Evolutionary conservation across 192 early-diverging fungal species (phyloP).

Genomic region (Obelidium mucronatum): DNA sequence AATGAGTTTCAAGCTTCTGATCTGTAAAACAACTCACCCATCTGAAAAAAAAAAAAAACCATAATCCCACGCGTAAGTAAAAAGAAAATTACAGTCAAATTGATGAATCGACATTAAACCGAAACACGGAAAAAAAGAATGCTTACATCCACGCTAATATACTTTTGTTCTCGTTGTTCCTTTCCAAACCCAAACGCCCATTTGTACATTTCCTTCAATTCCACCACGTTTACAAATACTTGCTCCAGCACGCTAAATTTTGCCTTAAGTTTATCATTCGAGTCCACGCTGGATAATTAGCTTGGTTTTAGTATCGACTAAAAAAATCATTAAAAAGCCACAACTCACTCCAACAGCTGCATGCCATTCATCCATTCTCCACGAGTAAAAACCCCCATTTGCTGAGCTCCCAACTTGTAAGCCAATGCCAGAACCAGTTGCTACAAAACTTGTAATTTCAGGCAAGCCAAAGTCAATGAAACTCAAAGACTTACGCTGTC

Average conservation of each 20-base stretch:
- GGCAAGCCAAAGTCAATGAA: not conserved
- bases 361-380: conserved; percentile 40
- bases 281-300: conserved; percentile 16
- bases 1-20: no score
- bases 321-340: not conserved
- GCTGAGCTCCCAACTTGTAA: conserved; percentile 13
- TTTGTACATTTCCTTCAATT: conserved; percentile 32
- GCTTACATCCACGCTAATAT: conserved; percentile 30
- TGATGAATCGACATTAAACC: not conserved
- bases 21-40: not conserved
- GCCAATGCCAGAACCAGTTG: conserved; percentile 19
- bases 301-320: no score
- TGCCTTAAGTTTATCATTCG: conserved; percentile 20
- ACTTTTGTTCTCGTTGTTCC: conserved; percentile 20
- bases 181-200: conserved; percentile 39
- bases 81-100: not conserved
- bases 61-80: no score
- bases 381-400: conserved; percentile 32
- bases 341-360: conserved; percentile 19
- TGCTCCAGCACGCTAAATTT: not conserved
- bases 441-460: not conserved
- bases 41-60: not conserved
- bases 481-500: conserved; percentile 28
- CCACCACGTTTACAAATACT: conserved; percentile 1
- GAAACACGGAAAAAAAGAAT: not conserved